A percentile compares a stretch with the other conserved stretches of the same genome.
These are phyloP conservation scores for Phytophthora quininea DNA, from an alignment of 352 stramenopile genomes.

Conservation along the genomic window DNA sequence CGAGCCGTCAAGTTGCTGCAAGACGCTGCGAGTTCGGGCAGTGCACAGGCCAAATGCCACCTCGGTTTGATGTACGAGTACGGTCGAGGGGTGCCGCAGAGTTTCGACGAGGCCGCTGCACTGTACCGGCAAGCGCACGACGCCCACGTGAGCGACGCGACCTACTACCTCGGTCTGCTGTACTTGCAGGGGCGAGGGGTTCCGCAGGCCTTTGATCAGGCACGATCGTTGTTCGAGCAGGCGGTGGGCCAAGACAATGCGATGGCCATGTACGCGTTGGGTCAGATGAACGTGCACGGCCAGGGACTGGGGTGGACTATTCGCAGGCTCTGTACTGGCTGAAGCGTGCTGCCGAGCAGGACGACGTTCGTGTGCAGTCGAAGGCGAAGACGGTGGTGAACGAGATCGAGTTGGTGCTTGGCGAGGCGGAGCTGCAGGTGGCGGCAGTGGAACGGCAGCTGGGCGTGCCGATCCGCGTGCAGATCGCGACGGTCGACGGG, in stretches of 20 bases:
- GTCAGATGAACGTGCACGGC: constrained; percentile 50
- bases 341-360: constrained; percentile 32
- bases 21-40: constrained; percentile 30
- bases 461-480: constrained; percentile 48
- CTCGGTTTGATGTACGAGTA: constrained; percentile 60
- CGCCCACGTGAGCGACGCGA: constrained; percentile 44
- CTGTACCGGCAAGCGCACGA: constrained; percentile 38
- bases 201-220: constrained; percentile 36
- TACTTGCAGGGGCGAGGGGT: constrained; percentile 51
- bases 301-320: constrained; percentile 50
- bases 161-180: constrained; percentile 64
- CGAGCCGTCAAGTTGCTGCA: constrained; percentile 42
- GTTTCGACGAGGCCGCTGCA: constrained; percentile 36
- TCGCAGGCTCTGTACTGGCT: constrained; percentile 55
- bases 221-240: constrained; percentile 39
- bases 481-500: constrained; percentile 45
- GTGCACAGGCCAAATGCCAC: constrained; percentile 40
- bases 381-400: constrained; percentile 25
- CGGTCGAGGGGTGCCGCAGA: constrained; percentile 38
- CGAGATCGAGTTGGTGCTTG: constrained; percentile 51
- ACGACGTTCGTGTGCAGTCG: constrained; percentile 39
- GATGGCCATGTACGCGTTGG: constrained; percentile 57
- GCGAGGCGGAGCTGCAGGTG: constrained; percentile 48
- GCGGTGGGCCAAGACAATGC: constrained; percentile 45
- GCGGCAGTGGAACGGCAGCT: constrained; percentile 46